phyloP scores from a whole-genome alignment of 2,329 filamentous ascomycete species.

The Cadophora malorum region DNA sequence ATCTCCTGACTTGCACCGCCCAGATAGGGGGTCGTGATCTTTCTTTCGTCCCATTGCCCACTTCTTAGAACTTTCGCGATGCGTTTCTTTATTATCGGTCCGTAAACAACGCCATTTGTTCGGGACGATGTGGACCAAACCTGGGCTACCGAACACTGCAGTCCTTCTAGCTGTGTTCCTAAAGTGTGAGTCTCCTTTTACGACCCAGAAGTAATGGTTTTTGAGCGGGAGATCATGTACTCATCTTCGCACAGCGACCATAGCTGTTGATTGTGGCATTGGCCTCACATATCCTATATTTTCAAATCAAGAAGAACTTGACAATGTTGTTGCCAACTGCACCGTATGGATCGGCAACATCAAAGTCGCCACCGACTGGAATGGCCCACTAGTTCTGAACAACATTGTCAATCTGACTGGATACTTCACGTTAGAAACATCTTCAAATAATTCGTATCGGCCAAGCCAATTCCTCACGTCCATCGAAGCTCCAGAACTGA shows the following conservation, averaged over 20 bases:
- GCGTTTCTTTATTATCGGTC: neutral
- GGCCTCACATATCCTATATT: neutral
- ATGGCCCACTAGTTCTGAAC: conserved; percentile 12
- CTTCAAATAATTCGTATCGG: no score
- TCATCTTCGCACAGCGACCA: neutral
- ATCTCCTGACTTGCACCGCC: conserved; percentile 6
- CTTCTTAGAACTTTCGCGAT: neutral
- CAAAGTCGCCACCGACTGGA: neutral
- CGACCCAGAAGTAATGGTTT: neutral
- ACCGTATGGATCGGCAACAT: conserved; percentile 9
- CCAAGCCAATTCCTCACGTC: neutral
- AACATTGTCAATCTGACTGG: conserved; percentile 17
- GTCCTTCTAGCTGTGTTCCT: neutral
- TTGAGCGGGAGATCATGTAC: neutral
- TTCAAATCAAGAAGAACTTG: conserved; percentile 6
- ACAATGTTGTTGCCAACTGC: conserved; percentile 1
- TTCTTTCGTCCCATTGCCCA: neutral
- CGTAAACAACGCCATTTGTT: no score
- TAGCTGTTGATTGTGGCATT: neutral
- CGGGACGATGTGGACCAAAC: neutral
- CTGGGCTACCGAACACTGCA: neutral
- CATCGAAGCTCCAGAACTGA: conserved; percentile 6
- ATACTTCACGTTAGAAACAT: neutral
- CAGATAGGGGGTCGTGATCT: neutral
- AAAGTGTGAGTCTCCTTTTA: neutral